Evolutionary conservation across 768 basidiomycete genomes (phyloP).

Genomic region (Cubamyces lactineus): DNA sequence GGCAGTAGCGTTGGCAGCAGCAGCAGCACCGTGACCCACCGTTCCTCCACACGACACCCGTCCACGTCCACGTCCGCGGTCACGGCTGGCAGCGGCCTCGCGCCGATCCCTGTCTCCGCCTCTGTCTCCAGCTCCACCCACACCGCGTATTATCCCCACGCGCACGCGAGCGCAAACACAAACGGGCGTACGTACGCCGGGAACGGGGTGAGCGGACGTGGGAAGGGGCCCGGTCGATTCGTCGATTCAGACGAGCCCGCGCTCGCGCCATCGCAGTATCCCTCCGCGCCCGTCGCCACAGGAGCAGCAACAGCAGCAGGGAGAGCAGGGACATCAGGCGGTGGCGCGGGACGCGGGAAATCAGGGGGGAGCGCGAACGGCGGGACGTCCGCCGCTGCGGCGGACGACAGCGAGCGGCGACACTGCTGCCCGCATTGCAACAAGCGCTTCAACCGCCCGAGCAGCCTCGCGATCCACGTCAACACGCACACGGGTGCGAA

Average conservation of each 20-base stretch:
- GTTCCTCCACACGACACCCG: neutral
- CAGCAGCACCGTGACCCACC: neutral
- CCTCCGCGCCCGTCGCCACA: neutral
- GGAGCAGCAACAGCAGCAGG: neutral
- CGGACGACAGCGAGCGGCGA: slow-evolving; percentile 20
- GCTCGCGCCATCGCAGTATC: neutral
- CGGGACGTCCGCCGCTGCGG: neutral
- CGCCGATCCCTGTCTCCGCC: neutral
- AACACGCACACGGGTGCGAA: slow-evolving; percentile 68
- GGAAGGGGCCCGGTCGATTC: slow-evolving; percentile 2
- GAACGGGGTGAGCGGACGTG: slow-evolving; percentile 3
- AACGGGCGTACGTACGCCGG: neutral
- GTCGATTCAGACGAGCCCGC: neutral
- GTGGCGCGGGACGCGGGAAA: slow-evolving; percentile 1
- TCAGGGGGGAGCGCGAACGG: neutral
- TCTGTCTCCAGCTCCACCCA: too few relatives aligned
- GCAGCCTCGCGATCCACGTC: slow-evolving; percentile 65
- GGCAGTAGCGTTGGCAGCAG: neutral
- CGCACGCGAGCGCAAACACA: too few relatives aligned
- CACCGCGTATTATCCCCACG: slow-evolving; percentile 11
- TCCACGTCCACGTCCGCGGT: neutral
- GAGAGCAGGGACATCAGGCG: neutral
- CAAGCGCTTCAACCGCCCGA: slow-evolving; percentile 72
- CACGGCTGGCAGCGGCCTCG: neutral
- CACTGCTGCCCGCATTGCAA: slow-evolving; percentile 46